Evolutionary conservation across 1,139 yeast species (phyloP).

Genomic region (Pichia terricola): DNA sequence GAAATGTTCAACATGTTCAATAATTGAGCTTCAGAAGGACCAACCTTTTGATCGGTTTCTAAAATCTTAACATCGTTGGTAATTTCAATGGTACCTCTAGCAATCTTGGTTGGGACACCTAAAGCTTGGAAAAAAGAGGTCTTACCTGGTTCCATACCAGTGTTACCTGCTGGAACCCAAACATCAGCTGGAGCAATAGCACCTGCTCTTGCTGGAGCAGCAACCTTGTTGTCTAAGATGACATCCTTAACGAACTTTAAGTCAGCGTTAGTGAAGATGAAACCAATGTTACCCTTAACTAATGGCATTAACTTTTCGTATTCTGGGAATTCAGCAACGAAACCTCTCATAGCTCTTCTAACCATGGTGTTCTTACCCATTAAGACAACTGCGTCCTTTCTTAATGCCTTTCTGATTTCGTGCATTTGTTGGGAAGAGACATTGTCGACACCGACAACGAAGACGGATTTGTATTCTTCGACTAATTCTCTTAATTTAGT

Average conservation of each 20-base stretch:
- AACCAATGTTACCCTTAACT: constrained; percentile 98
- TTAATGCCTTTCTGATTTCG: constrained; percentile 94
- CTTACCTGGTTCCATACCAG: constrained; percentile 99
- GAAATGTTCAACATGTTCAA: constrained; percentile 99
- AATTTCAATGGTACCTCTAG: constrained; percentile 99
- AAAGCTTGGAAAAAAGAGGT: constrained; percentile 99
- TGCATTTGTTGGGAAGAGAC: constrained; percentile 99
- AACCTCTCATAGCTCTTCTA: constrained; percentile 98
- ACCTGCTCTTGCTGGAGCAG: constrained; percentile 99
- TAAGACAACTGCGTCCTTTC: constrained; percentile 89
- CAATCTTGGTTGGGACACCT: constrained; percentile 99
- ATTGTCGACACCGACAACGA: constrained; percentile 98
- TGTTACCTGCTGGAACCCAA: constrained; percentile 98
- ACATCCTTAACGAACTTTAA: constrained; percentile 86
- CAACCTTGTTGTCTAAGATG: constrained; percentile 86
- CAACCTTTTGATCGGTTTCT: constrained; percentile 76
- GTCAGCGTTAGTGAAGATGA: constrained; percentile 96
- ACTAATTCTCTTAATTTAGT: constrained; percentile 88
- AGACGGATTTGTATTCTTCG: constrained; percentile 95
- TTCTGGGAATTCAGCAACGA: constrained; percentile 90
- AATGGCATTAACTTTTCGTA: constrained; percentile 90
- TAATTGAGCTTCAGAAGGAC: constrained; percentile 98
- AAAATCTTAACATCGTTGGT: constrained; percentile 96
- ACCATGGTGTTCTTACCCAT: constrained; percentile 99
- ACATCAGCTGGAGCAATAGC: constrained; percentile 98